Evolutionary conservation across 2,329 filamentous ascomycete genomes (phyloP), one percentile per base, ranked within the genome.

Genomic region (Botrytis hyacinthi): DNA sequence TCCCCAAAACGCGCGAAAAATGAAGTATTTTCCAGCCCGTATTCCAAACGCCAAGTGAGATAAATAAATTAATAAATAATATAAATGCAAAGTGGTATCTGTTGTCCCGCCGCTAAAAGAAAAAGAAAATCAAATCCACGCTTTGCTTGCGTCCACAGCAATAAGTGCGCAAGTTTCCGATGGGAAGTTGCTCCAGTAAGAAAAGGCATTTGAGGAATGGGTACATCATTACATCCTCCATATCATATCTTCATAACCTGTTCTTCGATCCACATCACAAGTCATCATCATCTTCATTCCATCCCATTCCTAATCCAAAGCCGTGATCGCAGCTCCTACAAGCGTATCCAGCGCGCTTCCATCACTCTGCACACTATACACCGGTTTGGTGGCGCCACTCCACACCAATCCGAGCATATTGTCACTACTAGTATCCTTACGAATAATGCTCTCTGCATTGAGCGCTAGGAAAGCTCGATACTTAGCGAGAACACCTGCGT

Each of bases 281-380:
- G n/a, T 9, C 54, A 18, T 57, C 54, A 18, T 57, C n/a, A 20
- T 37, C 32, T 14, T 46, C 44, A 46, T 20, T 3, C 20, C 20
- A n/a, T 22, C 29, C 3, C 29, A 18, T 61, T 5, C 18, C 26
- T 68, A 68, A 26, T 14, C 2, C 66, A 68, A 26, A 54, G 48
- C 35, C 48, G 66, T 68, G 26, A 63, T 46, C 0, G 69, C 60
- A 1, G 72, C 72, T 12, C 60, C 72, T 20, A 73, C 72, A 40
- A 73, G 7, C 10, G 72, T 71, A 72, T 73, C 72, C 51, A 73
- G 51, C 6, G 51, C 72, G 66, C 72, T 73, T 8, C 29, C 44
- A 35, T 71, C 59, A n/a, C 29, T 73, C 61, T 73, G 35, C 42
- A 73, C 48, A 67, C 61, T 71, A 18, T 40, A 48, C 6, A 51